Percentiles rank a stretch among this genome's conserved stretches.
These are phyloP conservation scores for Stereum hirsutum DNA, from an alignment of 1,284 basidiomycete genomes.

Conservation along the genomic window DNA sequence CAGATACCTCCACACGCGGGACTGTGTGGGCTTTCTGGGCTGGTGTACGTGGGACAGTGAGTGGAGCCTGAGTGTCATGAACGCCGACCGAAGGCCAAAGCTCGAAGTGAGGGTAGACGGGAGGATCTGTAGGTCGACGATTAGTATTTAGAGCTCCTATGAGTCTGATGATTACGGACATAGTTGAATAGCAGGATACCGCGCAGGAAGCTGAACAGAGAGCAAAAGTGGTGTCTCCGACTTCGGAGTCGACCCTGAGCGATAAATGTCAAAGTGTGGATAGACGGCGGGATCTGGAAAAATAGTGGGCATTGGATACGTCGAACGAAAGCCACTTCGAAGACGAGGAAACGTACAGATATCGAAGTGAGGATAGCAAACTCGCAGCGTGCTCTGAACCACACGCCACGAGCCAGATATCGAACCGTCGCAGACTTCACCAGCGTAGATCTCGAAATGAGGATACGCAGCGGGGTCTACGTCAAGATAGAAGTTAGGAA, in stretches of 20 bases:
- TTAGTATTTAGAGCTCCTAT: background rate
- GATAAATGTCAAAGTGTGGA: slow-evolving; percentile 22
- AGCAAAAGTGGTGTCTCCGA: background rate
- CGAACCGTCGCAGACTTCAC: slow-evolving; percentile 4
- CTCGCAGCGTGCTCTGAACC: slow-evolving; percentile 2
- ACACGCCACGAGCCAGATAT: too few relatives aligned
- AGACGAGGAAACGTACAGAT: slow-evolving; percentile 9
- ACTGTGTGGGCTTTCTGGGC: too few relatives aligned
- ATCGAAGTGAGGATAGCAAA: slow-evolving; percentile 16
- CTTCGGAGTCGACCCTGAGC: slow-evolving; percentile 4
- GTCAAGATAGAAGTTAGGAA: slow-evolving; percentile 1
- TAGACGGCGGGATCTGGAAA: slow-evolving; percentile 12
- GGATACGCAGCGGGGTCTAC: slow-evolving; percentile 8
- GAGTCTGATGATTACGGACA: slow-evolving; percentile 15
- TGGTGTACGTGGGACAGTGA: background rate
- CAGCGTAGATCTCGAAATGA: slow-evolving; percentile 11
- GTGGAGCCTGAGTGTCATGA: background rate
- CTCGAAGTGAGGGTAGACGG: slow-evolving; percentile 20
- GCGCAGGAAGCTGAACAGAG: slow-evolving; percentile 6
- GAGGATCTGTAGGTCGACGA: slow-evolving; percentile 13
- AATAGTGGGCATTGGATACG: background rate
- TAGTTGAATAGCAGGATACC: slow-evolving; percentile 16
- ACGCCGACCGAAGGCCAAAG: slow-evolving; percentile 12
- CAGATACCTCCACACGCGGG: too few relatives aligned
- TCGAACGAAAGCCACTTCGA: slow-evolving; percentile 2